A percentile compares a stretch with the other conserved stretches of the same genome.
phyloP scores from a whole-genome alignment of 1,139 yeast species.

The Pichia sp. region DNA sequence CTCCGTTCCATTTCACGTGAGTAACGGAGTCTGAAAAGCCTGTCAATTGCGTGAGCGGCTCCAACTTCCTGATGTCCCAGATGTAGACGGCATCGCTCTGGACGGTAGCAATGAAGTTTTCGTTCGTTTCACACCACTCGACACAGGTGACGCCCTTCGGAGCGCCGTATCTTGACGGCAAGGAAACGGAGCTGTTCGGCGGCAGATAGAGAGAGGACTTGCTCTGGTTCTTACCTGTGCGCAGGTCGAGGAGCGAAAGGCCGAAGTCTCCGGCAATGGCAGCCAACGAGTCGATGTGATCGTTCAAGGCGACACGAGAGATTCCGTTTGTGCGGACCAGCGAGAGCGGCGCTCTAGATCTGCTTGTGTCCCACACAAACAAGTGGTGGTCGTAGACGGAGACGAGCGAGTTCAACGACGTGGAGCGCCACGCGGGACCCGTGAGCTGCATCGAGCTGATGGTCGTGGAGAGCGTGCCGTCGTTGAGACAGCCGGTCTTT shows the following conservation, averaged over 20 bases:
- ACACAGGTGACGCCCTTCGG: conserved; percentile 38
- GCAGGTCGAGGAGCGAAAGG: conserved; percentile 61
- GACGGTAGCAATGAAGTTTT: conserved; percentile 56
- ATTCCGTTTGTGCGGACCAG: conserved; percentile 52
- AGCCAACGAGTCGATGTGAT: conserved; percentile 45
- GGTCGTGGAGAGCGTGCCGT: conserved; percentile 27
- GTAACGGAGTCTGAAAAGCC: conserved; percentile 58
- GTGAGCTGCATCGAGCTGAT: conserved; percentile 38
- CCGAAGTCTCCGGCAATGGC: conserved; percentile 71
- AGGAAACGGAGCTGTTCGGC: background rate
- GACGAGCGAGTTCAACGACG: conserved; percentile 43
- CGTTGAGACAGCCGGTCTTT: conserved; percentile 23
- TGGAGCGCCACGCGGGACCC: conserved; percentile 38
- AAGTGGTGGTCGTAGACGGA: conserved; percentile 60
- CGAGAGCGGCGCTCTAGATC: conserved; percentile 51
- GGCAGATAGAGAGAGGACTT: conserved; percentile 10
- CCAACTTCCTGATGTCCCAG: conserved; percentile 70
- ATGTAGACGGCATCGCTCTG: conserved; percentile 50
- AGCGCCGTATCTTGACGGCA: conserved; percentile 5
- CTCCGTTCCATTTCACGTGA: conserved; percentile 52
- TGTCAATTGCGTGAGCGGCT: conserved; percentile 47
- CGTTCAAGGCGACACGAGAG: conserved; percentile 48
- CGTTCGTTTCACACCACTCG: conserved; percentile 61
- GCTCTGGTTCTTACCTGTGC: conserved; percentile 33
- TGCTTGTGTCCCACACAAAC: conserved; percentile 65